These are phyloP conservation scores for Sporisorium sorghi DNA, from an alignment of 1,284 basidiomycete genomes.

Conservation along the genomic window DNA sequence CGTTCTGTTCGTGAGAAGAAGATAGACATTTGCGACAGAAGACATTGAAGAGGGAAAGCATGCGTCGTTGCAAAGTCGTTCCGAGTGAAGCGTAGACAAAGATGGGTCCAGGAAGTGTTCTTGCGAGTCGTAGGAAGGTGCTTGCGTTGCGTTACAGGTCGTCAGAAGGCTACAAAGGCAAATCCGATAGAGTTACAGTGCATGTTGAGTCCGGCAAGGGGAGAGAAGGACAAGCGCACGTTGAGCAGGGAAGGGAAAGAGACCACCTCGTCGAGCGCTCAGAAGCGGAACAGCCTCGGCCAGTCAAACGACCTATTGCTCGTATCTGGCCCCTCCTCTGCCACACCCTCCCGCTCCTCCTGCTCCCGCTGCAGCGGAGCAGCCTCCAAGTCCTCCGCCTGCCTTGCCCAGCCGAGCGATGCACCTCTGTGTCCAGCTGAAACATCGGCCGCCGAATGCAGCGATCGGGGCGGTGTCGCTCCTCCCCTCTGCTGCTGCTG, in stretches of 20 bases:
- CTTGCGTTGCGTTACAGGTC: too few relatives aligned
- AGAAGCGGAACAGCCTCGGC: slow-evolving; percentile 49
- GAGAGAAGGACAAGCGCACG: too few relatives aligned
- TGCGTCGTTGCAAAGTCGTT: background rate
- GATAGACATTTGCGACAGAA: background rate
- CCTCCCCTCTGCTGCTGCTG: slow-evolving; percentile 2
- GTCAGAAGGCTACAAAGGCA: too few relatives aligned
- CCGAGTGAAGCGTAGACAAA: background rate
- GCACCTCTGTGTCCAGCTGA: slow-evolving; percentile 18
- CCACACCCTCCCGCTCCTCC: slow-evolving; percentile 2
- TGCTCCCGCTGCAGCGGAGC: too few relatives aligned
- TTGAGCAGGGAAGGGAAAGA: background rate
- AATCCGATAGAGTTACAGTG: too few relatives aligned
- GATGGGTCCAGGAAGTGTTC: background rate
- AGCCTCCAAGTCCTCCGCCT: slow-evolving; percentile 16
- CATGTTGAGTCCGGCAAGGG: too few relatives aligned
- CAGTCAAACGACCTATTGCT: slow-evolving; percentile 32
- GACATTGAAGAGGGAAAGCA: background rate
- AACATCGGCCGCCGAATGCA: background rate
- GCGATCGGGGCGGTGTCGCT: slow-evolving; percentile 18
- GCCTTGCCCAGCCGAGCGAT: slow-evolving; percentile 20
- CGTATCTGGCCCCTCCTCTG: slow-evolving; percentile 10
- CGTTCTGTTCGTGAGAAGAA: background rate
- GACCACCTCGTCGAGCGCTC: background rate
- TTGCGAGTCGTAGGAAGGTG: background rate